Evolutionary conservation across 2,329 filamentous ascomycete genomes (phyloP).

Genomic region (Arthrobotrys iridis): DNA sequence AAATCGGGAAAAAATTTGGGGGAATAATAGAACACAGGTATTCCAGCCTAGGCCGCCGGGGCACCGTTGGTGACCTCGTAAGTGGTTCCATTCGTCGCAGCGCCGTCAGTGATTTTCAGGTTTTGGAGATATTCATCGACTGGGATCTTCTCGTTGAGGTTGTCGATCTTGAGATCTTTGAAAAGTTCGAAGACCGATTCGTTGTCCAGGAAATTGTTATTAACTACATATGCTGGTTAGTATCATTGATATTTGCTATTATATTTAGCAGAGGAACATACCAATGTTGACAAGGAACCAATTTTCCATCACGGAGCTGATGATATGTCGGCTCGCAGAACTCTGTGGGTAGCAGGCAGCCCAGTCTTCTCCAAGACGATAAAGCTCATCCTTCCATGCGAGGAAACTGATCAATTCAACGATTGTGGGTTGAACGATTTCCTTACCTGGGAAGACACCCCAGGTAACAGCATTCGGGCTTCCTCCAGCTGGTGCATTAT

Average conservation of each 20-base stretch:
- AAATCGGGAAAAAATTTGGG: slow-evolving; percentile 17
- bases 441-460: slow-evolving; percentile 98
- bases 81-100: slow-evolving; percentile 9
- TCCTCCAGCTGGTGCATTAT: slow-evolving; percentile 79
- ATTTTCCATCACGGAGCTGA: slow-evolving; percentile 83
- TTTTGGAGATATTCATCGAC: slow-evolving; percentile 54
- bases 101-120: slow-evolving; percentile 30
- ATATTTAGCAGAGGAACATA: slow-evolving; percentile 64
- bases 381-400: slow-evolving; percentile 98
- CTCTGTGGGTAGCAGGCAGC: slow-evolving; percentile 83
- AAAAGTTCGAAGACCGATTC: slow-evolving; percentile 86
- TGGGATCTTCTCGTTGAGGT: slow-evolving; percentile 67
- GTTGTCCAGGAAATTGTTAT: slow-evolving; percentile 94
- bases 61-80: slow-evolving; percentile 24
- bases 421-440: slow-evolving; percentile 99
- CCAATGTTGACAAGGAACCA: slow-evolving; percentile 97
- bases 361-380: slow-evolving; percentile 91
- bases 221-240: slow-evolving; percentile 69
- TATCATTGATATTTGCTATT: slow-evolving; percentile 5
- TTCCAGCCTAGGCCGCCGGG: slow-evolving; percentile 1
- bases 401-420: slow-evolving; percentile 97
- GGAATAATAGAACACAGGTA: background rate
- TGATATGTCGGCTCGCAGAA: slow-evolving; percentile 79
- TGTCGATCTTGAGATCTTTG: slow-evolving; percentile 76
- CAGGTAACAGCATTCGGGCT: slow-evolving; percentile 98